A percentile compares a stretch with the other conserved stretches of the same genome.
Conservation (phyloP, 202 grass and related monocot species). For the Tripidium arundinaceum region DNA sequence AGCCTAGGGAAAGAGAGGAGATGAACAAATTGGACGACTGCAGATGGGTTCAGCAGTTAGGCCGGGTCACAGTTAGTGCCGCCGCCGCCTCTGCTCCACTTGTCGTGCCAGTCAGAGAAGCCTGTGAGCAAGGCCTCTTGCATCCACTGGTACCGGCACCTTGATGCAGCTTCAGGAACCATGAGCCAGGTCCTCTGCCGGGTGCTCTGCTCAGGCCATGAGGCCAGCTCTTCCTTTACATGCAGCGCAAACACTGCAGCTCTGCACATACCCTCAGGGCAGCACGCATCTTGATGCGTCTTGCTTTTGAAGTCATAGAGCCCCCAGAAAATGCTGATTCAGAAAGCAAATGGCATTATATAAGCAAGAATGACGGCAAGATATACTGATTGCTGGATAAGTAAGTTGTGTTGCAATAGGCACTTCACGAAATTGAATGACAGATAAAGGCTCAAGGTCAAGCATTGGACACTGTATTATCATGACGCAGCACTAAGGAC, state of each 20-base stretch:
- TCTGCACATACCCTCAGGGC: conserved; percentile 86
- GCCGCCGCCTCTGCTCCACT: conserved; percentile 36
- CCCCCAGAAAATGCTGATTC: conserved; percentile 67
- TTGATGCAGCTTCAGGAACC: conserved; percentile 54
- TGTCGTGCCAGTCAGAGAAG: conserved; percentile 62
- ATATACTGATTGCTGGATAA: conserved; percentile 4
- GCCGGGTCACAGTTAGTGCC: background rate
- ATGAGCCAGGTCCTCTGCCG: conserved; percentile 70
- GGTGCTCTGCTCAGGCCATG: conserved; percentile 93
- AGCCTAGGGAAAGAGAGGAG: conserved; percentile 18
- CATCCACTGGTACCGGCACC: conserved; percentile 85
- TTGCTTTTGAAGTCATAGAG: conserved; percentile 93
- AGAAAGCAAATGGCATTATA: conserved; percentile 9
- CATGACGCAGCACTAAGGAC: background rate
- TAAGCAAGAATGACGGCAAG: conserved; percentile 7
- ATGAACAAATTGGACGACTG: background rate
- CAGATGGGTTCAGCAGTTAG: conserved; percentile 9
- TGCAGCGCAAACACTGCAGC: conserved; percentile 81
- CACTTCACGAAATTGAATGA: background rate
- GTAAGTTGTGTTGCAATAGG: background rate
- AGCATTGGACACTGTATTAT: background rate
- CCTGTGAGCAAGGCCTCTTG: conserved; percentile 64
- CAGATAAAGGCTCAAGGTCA: background rate
- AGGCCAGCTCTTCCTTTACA: conserved; percentile 75
- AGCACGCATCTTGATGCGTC: conserved; percentile 82